These are phyloP conservation scores for Volvox reticuliferus DNA, from an alignment of 139 green algal species.

Conservation along the genomic window DNA sequence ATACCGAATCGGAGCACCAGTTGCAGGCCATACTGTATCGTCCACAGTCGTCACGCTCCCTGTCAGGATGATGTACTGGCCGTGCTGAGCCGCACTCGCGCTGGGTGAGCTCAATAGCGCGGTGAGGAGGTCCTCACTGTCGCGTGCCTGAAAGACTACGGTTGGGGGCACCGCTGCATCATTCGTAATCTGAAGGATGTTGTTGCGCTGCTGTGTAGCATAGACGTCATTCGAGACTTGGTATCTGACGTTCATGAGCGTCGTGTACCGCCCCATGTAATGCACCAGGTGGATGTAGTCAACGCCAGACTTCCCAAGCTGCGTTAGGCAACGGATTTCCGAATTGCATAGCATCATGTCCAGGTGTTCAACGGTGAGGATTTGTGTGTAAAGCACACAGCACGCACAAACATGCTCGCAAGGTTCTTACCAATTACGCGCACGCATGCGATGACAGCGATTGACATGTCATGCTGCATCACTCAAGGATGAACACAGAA, in stretches of 20 bases:
- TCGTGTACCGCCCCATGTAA: slow-evolving; percentile 35
- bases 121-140: neutral
- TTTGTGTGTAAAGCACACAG: too few species aligned
- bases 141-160: slow-evolving; percentile 28
- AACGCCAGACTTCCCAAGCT: slow-evolving; percentile 24
- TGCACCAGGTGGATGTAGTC: slow-evolving; percentile 22
- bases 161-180: slow-evolving; percentile 19
- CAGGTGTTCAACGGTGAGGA: too few species aligned
- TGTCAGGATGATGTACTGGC: slow-evolving; percentile 30
- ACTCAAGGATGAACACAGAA: too few species aligned
- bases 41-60: slow-evolving; percentile 8
- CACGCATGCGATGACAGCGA: too few species aligned
- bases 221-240: neutral
- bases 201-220: slow-evolving; percentile 39
- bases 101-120: neutral
- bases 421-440: too few species aligned
- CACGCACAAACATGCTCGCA: too few species aligned
- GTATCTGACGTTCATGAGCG: slow-evolving; percentile 18
- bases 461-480: too few species aligned
- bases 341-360: too few species aligned
- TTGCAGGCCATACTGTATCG: neutral
- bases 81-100: neutral
- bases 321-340: neutral
- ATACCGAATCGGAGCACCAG: neutral
- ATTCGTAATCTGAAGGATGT: slow-evolving; percentile 46